Conservation (phyloP, 306 rosid genomes). For the Nissolia schottii region DNA sequence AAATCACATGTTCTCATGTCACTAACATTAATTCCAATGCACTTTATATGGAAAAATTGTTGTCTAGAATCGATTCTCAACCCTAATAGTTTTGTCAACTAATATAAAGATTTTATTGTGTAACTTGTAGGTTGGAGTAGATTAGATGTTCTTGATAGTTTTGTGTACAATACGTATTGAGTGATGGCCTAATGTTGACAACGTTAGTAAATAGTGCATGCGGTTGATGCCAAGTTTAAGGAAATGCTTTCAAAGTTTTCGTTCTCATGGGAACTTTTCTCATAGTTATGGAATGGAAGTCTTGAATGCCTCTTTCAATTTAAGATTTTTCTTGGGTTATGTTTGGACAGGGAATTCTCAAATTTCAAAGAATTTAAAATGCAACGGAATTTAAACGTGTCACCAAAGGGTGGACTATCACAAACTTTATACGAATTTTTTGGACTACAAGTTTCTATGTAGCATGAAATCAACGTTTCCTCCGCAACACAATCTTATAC, state of each 20-base stretch:
- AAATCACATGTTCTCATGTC: too few relatives aligned
- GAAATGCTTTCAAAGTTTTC: constrained; percentile 16
- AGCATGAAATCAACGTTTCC: too few relatives aligned
- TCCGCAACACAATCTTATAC: too few relatives aligned
- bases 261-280: background rate
- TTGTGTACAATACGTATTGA: background rate
- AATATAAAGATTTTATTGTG: background rate
- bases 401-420: too few relatives aligned
- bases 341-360: too few relatives aligned
- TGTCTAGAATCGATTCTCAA: too few relatives aligned
- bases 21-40: too few relatives aligned
- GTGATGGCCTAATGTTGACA: background rate
- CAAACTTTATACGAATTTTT: too few relatives aligned
- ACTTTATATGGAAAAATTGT: too few relatives aligned
- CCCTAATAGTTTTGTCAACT: background rate
- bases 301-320: background rate
- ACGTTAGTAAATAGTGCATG: background rate
- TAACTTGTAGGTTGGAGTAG: background rate
- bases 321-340: background rate
- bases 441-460: too few relatives aligned
- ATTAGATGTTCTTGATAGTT: background rate
- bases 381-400: too few relatives aligned
- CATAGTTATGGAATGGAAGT: background rate
- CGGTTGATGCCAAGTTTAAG: background rate
- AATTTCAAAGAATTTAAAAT: too few relatives aligned